Percentiles rank a stretch among this genome's conserved stretches.
Conservation (phyloP, 139 green algal species). For the Chlamydomonas incerta region DNA sequence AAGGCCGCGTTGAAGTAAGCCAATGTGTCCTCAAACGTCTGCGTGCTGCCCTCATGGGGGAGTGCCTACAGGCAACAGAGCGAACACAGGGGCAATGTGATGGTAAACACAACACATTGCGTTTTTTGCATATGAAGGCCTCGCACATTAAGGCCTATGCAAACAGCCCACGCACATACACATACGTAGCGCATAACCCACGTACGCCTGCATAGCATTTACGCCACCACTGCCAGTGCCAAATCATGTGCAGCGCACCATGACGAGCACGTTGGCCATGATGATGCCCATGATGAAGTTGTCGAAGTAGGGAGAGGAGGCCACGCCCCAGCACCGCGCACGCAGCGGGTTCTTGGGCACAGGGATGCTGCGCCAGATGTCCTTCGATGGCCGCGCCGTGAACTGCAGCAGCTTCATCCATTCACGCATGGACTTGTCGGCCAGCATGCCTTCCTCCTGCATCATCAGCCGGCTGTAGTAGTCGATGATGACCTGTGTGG, state of each 20-base stretch:
- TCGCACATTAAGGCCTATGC: too few relatives aligned
- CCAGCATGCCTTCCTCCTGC: conserved; percentile 17
- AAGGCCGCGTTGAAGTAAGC: conserved; percentile 61
- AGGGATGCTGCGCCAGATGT: conserved; percentile 37
- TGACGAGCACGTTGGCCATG: conserved; percentile 69
- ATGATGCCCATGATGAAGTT: conserved; percentile 63
- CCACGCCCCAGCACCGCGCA: conserved; percentile 5
- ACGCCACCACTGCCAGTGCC: not conserved
- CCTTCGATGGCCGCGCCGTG: not conserved
- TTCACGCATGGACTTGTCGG: conserved; percentile 1
- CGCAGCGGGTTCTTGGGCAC: not conserved
- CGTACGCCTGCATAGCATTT: too few relatives aligned
- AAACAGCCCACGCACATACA: too few relatives aligned
- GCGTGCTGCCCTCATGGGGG: conserved; percentile 49
- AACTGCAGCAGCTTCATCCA: conserved; percentile 51
- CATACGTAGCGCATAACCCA: too few relatives aligned
- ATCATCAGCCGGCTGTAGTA: conserved; percentile 56
- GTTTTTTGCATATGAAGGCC: too few relatives aligned
- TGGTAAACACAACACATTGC: too few relatives aligned
- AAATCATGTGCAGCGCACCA: conserved; percentile 40
- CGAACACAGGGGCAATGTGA: not conserved
- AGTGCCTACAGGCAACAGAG: conserved; percentile 11
- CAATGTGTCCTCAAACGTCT: conserved; percentile 20
- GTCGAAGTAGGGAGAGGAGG: conserved; percentile 60
- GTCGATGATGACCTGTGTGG: conserved; percentile 58